Evolutionary conservation across 768 basidiomycete genomes (phyloP).

Genomic region (Glaciozyma antarctica): DNA sequence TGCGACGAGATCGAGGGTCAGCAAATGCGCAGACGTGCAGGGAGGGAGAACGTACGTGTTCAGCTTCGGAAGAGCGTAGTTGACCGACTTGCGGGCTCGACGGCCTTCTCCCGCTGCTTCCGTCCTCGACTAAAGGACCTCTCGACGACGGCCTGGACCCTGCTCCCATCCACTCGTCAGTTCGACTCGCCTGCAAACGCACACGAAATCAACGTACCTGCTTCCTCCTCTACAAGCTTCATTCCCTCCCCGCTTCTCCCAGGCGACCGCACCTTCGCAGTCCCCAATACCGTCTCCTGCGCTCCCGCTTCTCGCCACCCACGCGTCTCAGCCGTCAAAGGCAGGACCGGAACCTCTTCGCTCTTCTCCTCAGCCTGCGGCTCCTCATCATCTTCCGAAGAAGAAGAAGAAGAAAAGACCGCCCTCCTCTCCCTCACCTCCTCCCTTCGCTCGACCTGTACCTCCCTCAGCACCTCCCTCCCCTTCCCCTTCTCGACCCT

Average conservation of each 20-base stretch:
- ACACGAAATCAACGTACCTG: no score
- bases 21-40: background rate
- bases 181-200: no score
- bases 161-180: background rate
- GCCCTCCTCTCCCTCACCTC: background rate
- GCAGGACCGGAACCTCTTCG: background rate
- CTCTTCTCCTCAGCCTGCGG: background rate
- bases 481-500: background rate
- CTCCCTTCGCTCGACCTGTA: background rate
- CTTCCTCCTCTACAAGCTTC: no score
- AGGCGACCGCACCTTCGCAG: no score
- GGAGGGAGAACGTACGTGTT: slow-evolving; percentile 26
- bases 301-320: no score
- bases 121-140: background rate
- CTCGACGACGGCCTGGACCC: background rate
- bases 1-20: background rate
- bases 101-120: slow-evolving; percentile 17
- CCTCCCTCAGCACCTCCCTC: background rate
- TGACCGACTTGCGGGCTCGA: slow-evolving; percentile 32
- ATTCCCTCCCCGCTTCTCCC: no score
- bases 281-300: no score
- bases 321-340: no score
- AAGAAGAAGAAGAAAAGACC: background rate
- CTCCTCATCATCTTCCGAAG: background rate
- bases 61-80: slow-evolving; percentile 34